A percentile compares a stretch with the other conserved stretches of the same genome.
These are phyloP conservation scores for Oryza rufipogon DNA, from an alignment of 176 grass and related monocot genomes.

Conservation along the genomic window DNA sequence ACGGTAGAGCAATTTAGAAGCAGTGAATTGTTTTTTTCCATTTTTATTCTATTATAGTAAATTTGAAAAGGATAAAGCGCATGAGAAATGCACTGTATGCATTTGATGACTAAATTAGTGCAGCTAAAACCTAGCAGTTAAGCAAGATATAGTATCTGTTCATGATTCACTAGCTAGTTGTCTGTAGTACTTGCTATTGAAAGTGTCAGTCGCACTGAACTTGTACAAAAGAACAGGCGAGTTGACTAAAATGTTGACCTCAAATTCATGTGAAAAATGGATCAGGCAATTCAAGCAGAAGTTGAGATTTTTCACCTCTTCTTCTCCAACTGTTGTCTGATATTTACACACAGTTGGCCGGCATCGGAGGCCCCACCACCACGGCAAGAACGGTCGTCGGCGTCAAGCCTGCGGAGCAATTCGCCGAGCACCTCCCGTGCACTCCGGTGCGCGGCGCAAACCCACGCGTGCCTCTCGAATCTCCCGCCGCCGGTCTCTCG, in stretches of 20 bases:
- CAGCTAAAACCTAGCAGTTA: not conserved
- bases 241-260: not conserved
- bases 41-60: too few species aligned
- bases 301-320: not conserved
- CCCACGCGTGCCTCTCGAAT: slow-evolving; percentile 2
- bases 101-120: not conserved
- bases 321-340: not conserved
- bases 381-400: too few species aligned
- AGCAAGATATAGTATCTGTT: not conserved
- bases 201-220: too few species aligned
- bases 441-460: not conserved
- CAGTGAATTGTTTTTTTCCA: too few species aligned
- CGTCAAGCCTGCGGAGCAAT: not conserved
- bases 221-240: not conserved
- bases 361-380: not conserved
- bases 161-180: too few species aligned
- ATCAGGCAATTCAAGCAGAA: not conserved
- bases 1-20: too few species aligned
- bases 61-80: too few species aligned
- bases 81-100: not conserved
- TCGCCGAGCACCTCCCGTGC: not conserved
- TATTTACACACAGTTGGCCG: not conserved
- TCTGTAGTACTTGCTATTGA: too few species aligned
- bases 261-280: not conserved
- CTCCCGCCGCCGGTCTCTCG: not conserved